These are phyloP conservation scores for Myriosclerotinia duriaeana DNA, from an alignment of 2,329 filamentous ascomycete species.

Conservation along the genomic window DNA sequence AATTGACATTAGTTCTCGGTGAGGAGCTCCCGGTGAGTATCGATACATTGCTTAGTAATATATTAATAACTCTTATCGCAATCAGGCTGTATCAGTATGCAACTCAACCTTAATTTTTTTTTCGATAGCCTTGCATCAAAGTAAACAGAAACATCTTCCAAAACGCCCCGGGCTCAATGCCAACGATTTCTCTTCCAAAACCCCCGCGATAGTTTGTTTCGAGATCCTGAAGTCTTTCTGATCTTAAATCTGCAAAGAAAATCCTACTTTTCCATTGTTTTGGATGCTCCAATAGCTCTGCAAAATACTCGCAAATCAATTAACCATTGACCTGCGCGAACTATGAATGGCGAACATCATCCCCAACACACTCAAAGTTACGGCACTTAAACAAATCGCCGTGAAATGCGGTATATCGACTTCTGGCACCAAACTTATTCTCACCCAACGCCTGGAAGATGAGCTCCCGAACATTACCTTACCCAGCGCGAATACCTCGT, in stretches of 20 bases:
- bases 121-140: not conserved
- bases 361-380: conserved; percentile 47
- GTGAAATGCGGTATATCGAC: conserved; percentile 58
- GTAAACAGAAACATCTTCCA: too few relatives aligned
- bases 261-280: too few relatives aligned
- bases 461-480: conserved; percentile 36
- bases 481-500: conserved; percentile 27
- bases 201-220: too few relatives aligned
- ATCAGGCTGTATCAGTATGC: not conserved
- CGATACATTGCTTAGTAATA: not conserved
- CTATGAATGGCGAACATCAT: conserved; percentile 39
- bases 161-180: too few relatives aligned
- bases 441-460: conserved; percentile 52
- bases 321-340: not conserved
- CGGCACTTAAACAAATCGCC: conserved; percentile 59
- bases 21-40: too few relatives aligned
- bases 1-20: too few relatives aligned
- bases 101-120: too few relatives aligned
- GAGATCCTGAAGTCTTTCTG: too few relatives aligned
- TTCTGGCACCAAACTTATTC: conserved; percentile 58
- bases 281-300: too few relatives aligned
- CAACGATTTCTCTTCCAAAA: too few relatives aligned
- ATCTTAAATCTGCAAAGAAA: too few relatives aligned
- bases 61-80: not conserved
- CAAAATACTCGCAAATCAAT: not conserved